These are phyloP conservation scores for Aspergillus coremiiformis DNA, from an alignment of 495 filamentous ascomycete species.

Conservation along the genomic window DNA sequence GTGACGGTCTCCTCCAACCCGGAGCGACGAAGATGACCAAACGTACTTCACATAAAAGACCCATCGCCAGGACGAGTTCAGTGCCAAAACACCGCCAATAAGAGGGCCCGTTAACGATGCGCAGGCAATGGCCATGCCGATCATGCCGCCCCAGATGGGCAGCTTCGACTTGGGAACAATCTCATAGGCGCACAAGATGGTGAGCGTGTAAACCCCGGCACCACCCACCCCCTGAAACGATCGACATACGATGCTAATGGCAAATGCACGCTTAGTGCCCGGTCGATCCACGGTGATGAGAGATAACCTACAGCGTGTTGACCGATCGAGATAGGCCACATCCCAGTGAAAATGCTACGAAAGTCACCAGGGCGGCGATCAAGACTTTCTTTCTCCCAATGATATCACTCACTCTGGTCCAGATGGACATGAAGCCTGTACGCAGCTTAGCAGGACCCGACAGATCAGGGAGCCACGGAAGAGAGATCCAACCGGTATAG, in stretches of 20 bases:
- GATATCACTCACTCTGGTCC: slow-evolving; percentile 54
- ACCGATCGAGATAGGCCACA: slow-evolving; percentile 41
- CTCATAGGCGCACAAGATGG: slow-evolving; percentile 38
- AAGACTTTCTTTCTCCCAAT: slow-evolving; percentile 47
- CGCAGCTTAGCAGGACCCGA: slow-evolving; percentile 27
- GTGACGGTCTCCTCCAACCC: not conserved
- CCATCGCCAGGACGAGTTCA: slow-evolving; percentile 50
- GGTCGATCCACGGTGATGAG: not conserved
- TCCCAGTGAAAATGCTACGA: slow-evolving; percentile 49
- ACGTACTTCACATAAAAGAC: slow-evolving; percentile 56
- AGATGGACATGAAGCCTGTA: slow-evolving; percentile 50
- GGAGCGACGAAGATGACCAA: not conserved
- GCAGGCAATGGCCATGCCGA: slow-evolving; percentile 15
- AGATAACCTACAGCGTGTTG: slow-evolving; percentile 41
- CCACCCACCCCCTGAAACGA: slow-evolving; percentile 52
- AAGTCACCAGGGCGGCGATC: slow-evolving; percentile 43
- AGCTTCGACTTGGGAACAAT: slow-evolving; percentile 44
- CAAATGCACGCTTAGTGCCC: too few species aligned
- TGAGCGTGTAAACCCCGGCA: slow-evolving; percentile 47
- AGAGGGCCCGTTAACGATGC: slow-evolving; percentile 41
- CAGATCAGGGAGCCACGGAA: not conserved
- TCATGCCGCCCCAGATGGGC: slow-evolving; percentile 37
- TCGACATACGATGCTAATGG: slow-evolving; percentile 48
- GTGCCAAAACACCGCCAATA: slow-evolving; percentile 54
- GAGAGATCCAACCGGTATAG: not conserved